Conservation (phyloP, 164 flowering plant genomes). For the Liriodendron chinense region DNA sequence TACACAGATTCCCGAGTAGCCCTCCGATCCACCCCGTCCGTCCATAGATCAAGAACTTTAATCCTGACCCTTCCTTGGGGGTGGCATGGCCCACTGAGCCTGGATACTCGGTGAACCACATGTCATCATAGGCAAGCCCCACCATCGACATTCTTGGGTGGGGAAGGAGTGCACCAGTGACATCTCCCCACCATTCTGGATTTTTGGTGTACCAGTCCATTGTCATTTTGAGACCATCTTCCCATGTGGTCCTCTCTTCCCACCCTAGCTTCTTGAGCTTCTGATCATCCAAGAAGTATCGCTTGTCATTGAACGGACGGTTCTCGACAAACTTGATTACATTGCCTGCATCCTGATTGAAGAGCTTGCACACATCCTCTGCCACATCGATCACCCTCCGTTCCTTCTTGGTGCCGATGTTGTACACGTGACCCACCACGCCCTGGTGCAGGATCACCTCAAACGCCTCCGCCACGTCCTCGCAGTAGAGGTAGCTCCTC, state of each 20-base stretch:
- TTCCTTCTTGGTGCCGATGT: conserved; percentile 22
- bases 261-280: conserved; percentile 30
- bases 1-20: conserved; percentile 23
- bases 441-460: conserved; percentile 26
- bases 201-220: conserved; percentile 26
- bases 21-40: conserved; percentile 31
- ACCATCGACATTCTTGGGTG: conserved; percentile 19
- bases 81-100: not conserved
- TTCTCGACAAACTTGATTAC: conserved; percentile 26
- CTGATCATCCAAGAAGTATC: conserved; percentile 31
- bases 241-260: conserved; percentile 25
- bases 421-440: conserved; percentile 25
- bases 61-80: not conserved
- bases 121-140: conserved; percentile 13
- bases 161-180: conserved; percentile 24
- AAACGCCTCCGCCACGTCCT: conserved; percentile 31
- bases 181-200: conserved; percentile 32
- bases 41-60: conserved; percentile 27
- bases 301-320: conserved; percentile 26
- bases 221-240: conserved; percentile 24
- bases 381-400: conserved; percentile 26
- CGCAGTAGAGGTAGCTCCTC: conserved; percentile 23
- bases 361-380: conserved; percentile 22
- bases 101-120: conserved; percentile 4
- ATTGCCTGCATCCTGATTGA: conserved; percentile 13